Base-by-base conservation (phyloP, 228 moss, liverwort and hornwort genomes). In the Sphagnum fallax region DNA sequence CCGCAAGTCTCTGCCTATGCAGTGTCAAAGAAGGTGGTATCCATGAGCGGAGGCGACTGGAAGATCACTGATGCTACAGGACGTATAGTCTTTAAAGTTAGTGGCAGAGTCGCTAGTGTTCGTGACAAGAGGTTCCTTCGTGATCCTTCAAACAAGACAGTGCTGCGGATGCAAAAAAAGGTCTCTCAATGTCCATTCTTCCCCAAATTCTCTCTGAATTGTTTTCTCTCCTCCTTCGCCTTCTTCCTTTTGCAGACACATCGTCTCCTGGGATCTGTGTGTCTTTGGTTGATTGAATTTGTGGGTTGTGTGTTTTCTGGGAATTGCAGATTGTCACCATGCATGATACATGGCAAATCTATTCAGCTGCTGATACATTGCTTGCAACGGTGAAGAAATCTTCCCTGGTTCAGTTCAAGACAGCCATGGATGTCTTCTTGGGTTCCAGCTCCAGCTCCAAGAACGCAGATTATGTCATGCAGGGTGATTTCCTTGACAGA, bases 311-410 rank as follows among this genome's bases (percentile, higher is more conserved):
- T 11, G 66, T 67, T 53, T 18, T 10, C 51, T 67, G 32, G 18
- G 16, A 16, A 62, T 15, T 66, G 66, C 71, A 81, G 82, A 7
- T 82, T 61, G 60, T 86, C 62, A 80, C 86, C 5, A 11, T 86
- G 82, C 86, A 86, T 65, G 86, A 82, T 72, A 52, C 86, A 0
- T 86, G 86, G 86, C 80, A 82, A 60, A 86, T 86, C 64, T 13
- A 65, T 0, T 32, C 59, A 1, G 80, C 77, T 53, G 75, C 82
- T 5, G 71, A 14, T 16, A 51, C 52, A 0, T 74, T 80, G 0
- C 0, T 82, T 15, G 86, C 86, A 5, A 82, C 77, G 4, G 67
- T 67, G 4, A 86, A 80, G 72, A 86, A 86, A 47, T 82, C 86
- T 2, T 76, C 86, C 4, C 8, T 86, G 52, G 82, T 86, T 65